Percentiles rank a stretch among this genome's conserved stretches.
Conservation (phyloP, 441 rosid genomes). For the Erysimum cheiri region DNA sequence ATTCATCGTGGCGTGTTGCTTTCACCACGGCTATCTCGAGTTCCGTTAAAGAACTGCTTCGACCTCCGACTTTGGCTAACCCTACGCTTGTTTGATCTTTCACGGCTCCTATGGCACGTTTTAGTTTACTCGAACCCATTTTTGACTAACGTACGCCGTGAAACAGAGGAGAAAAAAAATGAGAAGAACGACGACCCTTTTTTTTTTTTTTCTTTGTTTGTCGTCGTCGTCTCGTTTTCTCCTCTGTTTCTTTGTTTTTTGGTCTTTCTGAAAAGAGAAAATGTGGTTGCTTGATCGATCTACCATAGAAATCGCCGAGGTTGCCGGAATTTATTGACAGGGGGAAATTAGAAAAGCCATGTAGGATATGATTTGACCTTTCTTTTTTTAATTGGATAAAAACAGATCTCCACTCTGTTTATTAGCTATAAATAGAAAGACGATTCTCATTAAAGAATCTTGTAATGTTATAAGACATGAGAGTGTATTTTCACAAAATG, state of each 20-base stretch:
- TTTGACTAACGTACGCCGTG: conserved; percentile 8
- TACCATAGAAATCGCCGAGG: conserved; percentile 37
- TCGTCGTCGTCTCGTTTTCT: conserved; percentile 43
- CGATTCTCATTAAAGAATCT: conserved; percentile 29
- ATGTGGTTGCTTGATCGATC: conserved; percentile 28
- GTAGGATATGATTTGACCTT: conserved; percentile 27
- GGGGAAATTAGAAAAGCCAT: conserved; percentile 10
- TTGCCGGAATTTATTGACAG: conserved; percentile 30
- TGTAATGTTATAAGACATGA: conserved; percentile 37
- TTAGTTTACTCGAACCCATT: conserved; percentile 73
- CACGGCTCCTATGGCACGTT: conserved; percentile 78
- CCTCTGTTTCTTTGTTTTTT: conserved; percentile 31
- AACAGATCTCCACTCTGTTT: conserved; percentile 30
- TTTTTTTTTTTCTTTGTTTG: conserved; percentile 15
- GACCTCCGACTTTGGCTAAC: conserved; percentile 73
- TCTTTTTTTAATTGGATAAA: conserved; percentile 23
- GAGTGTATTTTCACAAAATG: conserved; percentile 27
- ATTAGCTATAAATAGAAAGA: conserved; percentile 40
- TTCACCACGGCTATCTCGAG: conserved; percentile 84
- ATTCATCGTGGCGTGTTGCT: conserved; percentile 86
- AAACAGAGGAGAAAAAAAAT: neutral
- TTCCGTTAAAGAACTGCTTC: conserved; percentile 65
- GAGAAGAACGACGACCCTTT: conserved; percentile 37
- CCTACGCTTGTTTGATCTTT: conserved; percentile 94
- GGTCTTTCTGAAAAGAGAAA: conserved; percentile 11